A percentile compares a stretch with the other conserved stretches of the same genome.
Conservation (phyloP, 495 filamentous ascomycete genomes). For the Cairneyella variabilis region DNA sequence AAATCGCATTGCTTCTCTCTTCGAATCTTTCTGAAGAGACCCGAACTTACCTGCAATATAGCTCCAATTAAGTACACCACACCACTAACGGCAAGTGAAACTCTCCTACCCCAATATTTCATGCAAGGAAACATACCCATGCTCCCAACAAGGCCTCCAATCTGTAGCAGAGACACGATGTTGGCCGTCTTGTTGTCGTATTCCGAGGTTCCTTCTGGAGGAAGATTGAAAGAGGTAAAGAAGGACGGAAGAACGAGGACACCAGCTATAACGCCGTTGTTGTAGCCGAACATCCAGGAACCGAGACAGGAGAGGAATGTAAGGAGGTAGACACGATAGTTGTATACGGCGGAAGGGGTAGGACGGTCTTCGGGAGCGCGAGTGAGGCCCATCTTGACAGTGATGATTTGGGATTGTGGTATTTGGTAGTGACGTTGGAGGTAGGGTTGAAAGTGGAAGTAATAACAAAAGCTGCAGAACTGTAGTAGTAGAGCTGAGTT, state of each 20-base stretch:
- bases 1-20: too few relatives aligned
- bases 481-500: slow-evolving; percentile 1
- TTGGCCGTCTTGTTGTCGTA: slow-evolving; percentile 11
- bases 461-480: background rate
- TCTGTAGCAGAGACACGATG: slow-evolving; percentile 18
- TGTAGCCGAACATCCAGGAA: slow-evolving; percentile 24
- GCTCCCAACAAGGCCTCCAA: slow-evolving; percentile 16
- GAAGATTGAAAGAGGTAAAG: slow-evolving; percentile 7
- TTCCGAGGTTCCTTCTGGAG: background rate
- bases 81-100: slow-evolving; percentile 5
- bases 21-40: too few relatives aligned
- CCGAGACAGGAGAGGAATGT: slow-evolving; percentile 18
- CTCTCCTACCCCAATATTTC: slow-evolving; percentile 10
- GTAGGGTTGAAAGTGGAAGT: background rate
- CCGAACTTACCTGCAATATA: slow-evolving; percentile 17
- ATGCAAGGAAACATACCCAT: background rate
- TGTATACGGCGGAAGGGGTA: slow-evolving; percentile 15
- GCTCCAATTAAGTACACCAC: slow-evolving; percentile 13
- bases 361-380: slow-evolving; percentile 15
- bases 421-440: too few relatives aligned
- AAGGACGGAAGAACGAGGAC: slow-evolving; percentile 17
- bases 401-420: too few relatives aligned
- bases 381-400: slow-evolving; percentile 14
- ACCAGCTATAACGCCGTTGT: slow-evolving; percentile 13
- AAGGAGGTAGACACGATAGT: slow-evolving; percentile 12